These are phyloP conservation scores for Phytophthora boehmeriae DNA, from an alignment of 352 stramenopile genomes.

Conservation along the genomic window DNA sequence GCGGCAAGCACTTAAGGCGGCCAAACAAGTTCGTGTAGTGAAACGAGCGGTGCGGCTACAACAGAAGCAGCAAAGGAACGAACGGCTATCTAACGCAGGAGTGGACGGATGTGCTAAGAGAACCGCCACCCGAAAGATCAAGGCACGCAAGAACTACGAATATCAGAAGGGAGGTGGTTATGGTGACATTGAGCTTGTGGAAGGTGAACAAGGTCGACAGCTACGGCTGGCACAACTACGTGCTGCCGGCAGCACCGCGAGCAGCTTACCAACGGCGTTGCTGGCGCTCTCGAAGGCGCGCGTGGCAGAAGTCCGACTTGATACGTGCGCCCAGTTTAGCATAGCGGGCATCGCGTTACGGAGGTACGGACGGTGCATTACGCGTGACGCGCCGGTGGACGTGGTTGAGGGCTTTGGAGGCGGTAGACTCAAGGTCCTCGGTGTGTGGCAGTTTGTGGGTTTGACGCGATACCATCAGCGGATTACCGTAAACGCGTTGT, in stretches of 20 bases:
- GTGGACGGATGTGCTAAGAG: too few relatives aligned
- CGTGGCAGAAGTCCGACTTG: conserved; percentile 3
- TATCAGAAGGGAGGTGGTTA: conserved; percentile 1
- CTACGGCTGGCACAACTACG: conserved; percentile 3
- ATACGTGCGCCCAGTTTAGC: too few relatives aligned
- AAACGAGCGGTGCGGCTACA: background rate
- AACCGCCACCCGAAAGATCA: too few relatives aligned
- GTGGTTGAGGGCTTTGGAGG: background rate
- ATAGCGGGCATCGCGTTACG: background rate
- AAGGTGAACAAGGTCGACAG: background rate
- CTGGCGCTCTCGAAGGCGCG: background rate
- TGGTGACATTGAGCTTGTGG: background rate
- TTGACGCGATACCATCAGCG: conserved; percentile 4
- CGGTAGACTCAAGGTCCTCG: background rate
- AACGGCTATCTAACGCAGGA: too few relatives aligned
- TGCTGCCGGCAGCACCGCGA: background rate
- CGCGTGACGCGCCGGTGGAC: too few relatives aligned
- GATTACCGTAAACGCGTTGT: background rate
- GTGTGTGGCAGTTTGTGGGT: conserved; percentile 2
- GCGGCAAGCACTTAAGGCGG: background rate
- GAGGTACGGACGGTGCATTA: conserved; percentile 1
- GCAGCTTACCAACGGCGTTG: conserved; percentile 6
- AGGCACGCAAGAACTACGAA: too few relatives aligned
- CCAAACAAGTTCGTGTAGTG: background rate
- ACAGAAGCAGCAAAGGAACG: background rate